phyloP scores from a whole-genome alignment of 805 yeast genomes.

The Saccharomyces paradoxus region DNA sequence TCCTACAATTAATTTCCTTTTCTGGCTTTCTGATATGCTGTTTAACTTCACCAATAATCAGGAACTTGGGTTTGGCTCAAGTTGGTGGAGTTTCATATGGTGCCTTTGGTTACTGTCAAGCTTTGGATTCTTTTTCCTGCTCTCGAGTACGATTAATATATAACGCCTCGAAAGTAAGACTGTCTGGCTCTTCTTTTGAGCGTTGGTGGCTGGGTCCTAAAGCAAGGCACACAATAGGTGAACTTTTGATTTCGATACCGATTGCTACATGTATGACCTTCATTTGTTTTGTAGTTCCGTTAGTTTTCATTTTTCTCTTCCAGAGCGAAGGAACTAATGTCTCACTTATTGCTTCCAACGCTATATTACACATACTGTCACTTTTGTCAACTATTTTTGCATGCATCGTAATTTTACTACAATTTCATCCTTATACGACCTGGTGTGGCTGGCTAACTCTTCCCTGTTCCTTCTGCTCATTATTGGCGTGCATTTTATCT shows the following conservation, averaged over 20 bases:
- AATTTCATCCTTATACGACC: conserved; percentile 54
- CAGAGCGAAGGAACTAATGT: conserved; percentile 12
- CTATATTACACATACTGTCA: conserved; percentile 40
- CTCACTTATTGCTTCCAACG: conserved; percentile 32
- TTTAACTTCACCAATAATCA: conserved; percentile 35
- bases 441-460: conserved; percentile 72
- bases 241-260: conserved; percentile 53
- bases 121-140: conserved; percentile 29
- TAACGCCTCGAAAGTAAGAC: conserved; percentile 25
- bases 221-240: conserved; percentile 45
- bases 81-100: conserved; percentile 46
- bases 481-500: conserved; percentile 24
- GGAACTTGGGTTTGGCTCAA: conserved; percentile 26
- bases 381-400: conserved; percentile 48
- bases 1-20: conserved; percentile 39
- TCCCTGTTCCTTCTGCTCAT: conserved; percentile 52
- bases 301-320: conserved; percentile 32
- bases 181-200: conserved; percentile 7
- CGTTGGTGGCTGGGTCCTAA: conserved; percentile 43
- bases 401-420: conserved; percentile 46
- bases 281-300: conserved; percentile 21
- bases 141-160: conserved; percentile 37
- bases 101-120: conserved; percentile 54
- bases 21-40: conserved; percentile 56
- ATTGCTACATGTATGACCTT: conserved; percentile 59